phyloP scores from a whole-genome alignment of 2,329 filamentous ascomycete species.

The Aspergillus pseudoviridinutans region DNA sequence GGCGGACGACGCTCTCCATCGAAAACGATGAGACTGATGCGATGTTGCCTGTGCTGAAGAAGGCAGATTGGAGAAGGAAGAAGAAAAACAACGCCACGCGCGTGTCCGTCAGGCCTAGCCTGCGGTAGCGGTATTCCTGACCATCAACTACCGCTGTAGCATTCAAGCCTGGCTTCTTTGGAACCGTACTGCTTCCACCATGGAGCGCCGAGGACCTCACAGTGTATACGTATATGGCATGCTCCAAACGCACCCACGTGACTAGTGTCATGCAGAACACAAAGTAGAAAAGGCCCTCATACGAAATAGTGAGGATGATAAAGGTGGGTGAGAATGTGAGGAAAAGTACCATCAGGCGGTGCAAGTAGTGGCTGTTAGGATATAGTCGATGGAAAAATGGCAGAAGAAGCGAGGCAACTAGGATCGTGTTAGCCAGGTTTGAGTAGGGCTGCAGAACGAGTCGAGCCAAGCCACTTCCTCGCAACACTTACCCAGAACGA shows the following conservation, averaged over 20 bases:
- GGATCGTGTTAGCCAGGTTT: conserved; percentile 6
- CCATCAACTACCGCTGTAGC: conserved; percentile 33
- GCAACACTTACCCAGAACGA: conserved; percentile 60
- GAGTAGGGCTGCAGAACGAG: background rate
- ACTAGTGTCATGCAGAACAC: conserved; percentile 78
- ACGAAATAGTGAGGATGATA: conserved; percentile 94
- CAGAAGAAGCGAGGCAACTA: conserved; percentile 69
- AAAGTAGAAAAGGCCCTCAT: conserved; percentile 94
- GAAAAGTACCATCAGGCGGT: conserved; percentile 84
- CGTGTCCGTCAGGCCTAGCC: conserved; percentile 75
- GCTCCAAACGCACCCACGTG: conserved; percentile 89
- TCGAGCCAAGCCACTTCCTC: background rate
- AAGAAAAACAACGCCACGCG: conserved; percentile 93
- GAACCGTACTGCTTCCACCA: conserved; percentile 18
- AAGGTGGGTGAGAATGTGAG: conserved; percentile 90
- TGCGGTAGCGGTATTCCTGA: conserved; percentile 50
- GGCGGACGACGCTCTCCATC: conserved; percentile 79
- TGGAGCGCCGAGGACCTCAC: conserved; percentile 17
- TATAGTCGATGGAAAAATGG: conserved; percentile 77
- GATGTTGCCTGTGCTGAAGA: conserved; percentile 95
- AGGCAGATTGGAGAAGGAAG: conserved; percentile 87
- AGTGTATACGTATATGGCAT: conserved; percentile 59
- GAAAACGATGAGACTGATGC: conserved; percentile 92
- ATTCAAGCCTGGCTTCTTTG: conserved; percentile 21
- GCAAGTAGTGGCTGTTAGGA: conserved; percentile 82